Base-by-base conservation (phyloP, 805 yeast genomes). In the Jamesozyma gamospora region DNA sequence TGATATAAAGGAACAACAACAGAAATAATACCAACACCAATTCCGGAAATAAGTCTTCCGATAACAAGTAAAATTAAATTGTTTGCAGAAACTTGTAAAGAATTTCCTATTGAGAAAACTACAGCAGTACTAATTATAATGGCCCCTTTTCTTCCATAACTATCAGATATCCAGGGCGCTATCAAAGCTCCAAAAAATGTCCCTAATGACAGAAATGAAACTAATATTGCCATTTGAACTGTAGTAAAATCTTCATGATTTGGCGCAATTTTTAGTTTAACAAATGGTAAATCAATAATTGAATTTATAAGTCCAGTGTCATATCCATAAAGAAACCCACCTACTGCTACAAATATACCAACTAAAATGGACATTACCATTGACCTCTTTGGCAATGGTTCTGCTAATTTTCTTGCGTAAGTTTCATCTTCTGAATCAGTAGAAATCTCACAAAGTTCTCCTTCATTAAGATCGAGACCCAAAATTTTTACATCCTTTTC, bases 271-370 rank as follows among this genome's bases (percentile, higher is more conserved):
- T 71, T 65, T 1, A 60, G 41, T 31, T 70, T 67, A 35, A 86
- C 86, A 53, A 72, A 82, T 13, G 62, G 49, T 94, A 86, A 83
- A 47, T 84, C 92, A 41, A 81, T 56, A 3, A 86, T 63, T 43
- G 83, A 85, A 55, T 85, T 85, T 39, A 85, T 81, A 35, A 84
- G 64, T 1, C 95, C 96, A 0, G 95, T 86, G 58, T 86, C 95
- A 55, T 83, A 87, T 1, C 95, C 95, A 55, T 80, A 86, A 32
- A 86, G 65, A 55, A 86, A 82, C 0, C 95, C 96, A 26, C 96
- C 96, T 13, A 82, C 72, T 12, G 95, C 94, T 7, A 92, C 90
- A 44, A 86, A 79, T 16, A 75, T 53, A 42, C 94, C 95, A 3
- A 86, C 88, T 8, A 72, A 64, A 30, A 81, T 60, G 4, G 94